Evolutionary conservation across 306 rosid genomes (phyloP), one percentile per base, ranked within the genome.

Genomic region (Dryas drummondii): DNA sequence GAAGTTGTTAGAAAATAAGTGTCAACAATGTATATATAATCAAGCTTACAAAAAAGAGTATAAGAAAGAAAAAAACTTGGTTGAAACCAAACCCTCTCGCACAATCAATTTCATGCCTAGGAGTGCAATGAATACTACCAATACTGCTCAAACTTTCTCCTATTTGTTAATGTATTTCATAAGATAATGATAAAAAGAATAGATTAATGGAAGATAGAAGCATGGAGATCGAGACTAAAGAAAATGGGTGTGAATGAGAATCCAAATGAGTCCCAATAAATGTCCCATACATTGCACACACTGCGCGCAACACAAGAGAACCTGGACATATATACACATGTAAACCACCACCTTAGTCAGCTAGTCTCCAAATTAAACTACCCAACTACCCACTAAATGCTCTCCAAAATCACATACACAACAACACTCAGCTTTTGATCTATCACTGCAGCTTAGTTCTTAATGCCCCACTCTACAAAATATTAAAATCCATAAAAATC

Each of bases 401-500:
- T 13, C 4, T 47, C 32, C 5, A 58, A 58, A 58, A 68, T 57
- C 79, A 42, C 51, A 58, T 17, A 26, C 10, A 75, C 10, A 75
- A 46, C 57, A 75, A 66, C 42, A 13, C 12, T 22, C 22, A 0
- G 5, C 47, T 66, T 75, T 75, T 42, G 56, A 22, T 75, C 61
- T 9, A 67, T 10, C 69, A 9, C 46, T 16, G 54, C 27, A 32
- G 37, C 37, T 32, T 1, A 17, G 52, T 60, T 58, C 78, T 57
- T 64, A 17, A 22, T 72, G 42, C 51, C 56, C 75, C 44, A 17
- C 73, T 56, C 56, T 49, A 9, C 17, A 59, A 72, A 47, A 26
- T 48, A 65, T 54, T 37, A 22, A 66, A 63, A 7, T 41, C 64
- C 71, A 71, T 61, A 71, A 70, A 77, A 75, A 81, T 71, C 77